Conservation (phyloP, 2,329 filamentous ascomycete species). For the Alternaria solani region DNA sequence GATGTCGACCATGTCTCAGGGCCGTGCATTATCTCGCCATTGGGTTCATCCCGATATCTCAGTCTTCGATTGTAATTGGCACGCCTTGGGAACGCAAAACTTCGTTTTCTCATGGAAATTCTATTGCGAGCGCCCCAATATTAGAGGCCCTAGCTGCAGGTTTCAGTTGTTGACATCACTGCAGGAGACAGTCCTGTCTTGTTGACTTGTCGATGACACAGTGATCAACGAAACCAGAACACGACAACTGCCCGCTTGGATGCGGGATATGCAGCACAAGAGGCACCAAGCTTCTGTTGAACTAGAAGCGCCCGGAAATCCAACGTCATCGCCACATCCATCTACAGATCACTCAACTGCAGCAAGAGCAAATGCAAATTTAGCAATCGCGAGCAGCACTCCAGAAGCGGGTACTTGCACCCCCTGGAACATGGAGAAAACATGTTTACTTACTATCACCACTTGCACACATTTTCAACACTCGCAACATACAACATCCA, state of each 20-base stretch:
- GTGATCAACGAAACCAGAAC: neutral
- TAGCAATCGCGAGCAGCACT: neutral
- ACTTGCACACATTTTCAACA: neutral
- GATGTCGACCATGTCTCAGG: neutral
- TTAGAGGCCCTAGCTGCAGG: neutral
- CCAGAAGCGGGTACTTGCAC: neutral
- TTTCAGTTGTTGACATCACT: neutral
- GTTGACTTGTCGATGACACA: neutral
- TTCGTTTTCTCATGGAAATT: neutral
- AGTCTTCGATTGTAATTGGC: neutral
- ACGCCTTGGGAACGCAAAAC: neutral
- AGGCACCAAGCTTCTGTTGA: neutral
- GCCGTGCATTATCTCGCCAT: neutral
- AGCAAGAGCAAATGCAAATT: neutral
- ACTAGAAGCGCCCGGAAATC: neutral
- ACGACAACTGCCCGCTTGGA: no score
- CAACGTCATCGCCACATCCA: no score
- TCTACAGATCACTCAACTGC: neutral
- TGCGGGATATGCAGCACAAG: neutral
- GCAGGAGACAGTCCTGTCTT: neutral
- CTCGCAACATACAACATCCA: neutral
- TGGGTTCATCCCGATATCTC: neutral
- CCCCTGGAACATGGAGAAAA: neutral
- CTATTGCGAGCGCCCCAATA: no score
- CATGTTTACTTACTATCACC: neutral